Evolutionary conservation across 345 rosid genomes (phyloP).

Genomic region (Citrus sinensis): DVS_A1.0 CM039162.1:31397501-31398000

Average conservation of each 20-base stretch:
- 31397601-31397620: slow-evolving; percentile 87
- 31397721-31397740: slow-evolving; percentile 64
- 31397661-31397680: slow-evolving; percentile 81
- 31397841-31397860: slow-evolving; percentile 22
- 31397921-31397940: slow-evolving; percentile 60
- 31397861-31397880: slow-evolving; percentile 31
- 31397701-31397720: slow-evolving; percentile 55
- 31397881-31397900: slow-evolving; percentile 59
- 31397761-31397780: slow-evolving; percentile 64
- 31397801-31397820: slow-evolving; percentile 54
- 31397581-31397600: slow-evolving; percentile 75
- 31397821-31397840: slow-evolving; percentile 71
- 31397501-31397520: slow-evolving; percentile 79
- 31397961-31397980: slow-evolving; percentile 82
- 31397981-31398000: slow-evolving; percentile 56
- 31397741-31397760: slow-evolving; percentile 67
- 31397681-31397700: slow-evolving; percentile 74
- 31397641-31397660: slow-evolving; percentile 70
- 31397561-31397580: slow-evolving; percentile 81
- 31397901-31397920: slow-evolving; percentile 60
- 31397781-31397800: slow-evolving; percentile 56
- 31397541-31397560: slow-evolving; percentile 78
- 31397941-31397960: slow-evolving; percentile 79
- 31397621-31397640: slow-evolving; percentile 58
- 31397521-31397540: slow-evolving; percentile 78